Conservation (phyloP, 1,139 yeast species). For the Blastobotrys illinoisensis region DNA sequence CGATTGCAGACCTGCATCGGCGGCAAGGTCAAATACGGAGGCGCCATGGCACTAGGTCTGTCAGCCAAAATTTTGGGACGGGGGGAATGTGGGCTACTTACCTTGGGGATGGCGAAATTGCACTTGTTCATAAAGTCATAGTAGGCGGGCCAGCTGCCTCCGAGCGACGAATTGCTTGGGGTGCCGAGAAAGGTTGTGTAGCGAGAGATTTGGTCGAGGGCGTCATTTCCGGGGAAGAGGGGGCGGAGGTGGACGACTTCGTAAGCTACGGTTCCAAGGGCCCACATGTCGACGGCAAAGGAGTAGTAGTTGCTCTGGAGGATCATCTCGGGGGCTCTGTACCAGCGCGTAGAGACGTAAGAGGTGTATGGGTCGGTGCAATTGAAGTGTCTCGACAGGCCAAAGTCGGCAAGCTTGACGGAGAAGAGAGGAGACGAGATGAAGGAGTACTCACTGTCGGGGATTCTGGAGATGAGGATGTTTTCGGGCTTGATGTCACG, state of each 20-base stretch:
- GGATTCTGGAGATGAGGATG: conserved; percentile 50
- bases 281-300: conserved; percentile 87
- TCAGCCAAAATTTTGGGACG: neutral
- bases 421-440: conserved; percentile 26
- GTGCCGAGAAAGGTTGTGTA: conserved; percentile 62
- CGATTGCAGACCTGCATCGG: conserved; percentile 6
- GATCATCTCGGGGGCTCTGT: conserved; percentile 87
- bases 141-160: conserved; percentile 27
- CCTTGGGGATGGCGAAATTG: neutral
- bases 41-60: neutral
- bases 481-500: conserved; percentile 94
- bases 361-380: conserved; percentile 52
- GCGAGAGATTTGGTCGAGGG: conserved; percentile 68
- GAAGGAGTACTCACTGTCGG: neutral
- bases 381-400: conserved; percentile 65
- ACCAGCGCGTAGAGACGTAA: conserved; percentile 94
- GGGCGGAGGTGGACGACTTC: conserved; percentile 76
- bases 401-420: conserved; percentile 87
- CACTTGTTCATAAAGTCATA: conserved; percentile 6
- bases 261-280: conserved; percentile 80
- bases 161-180: conserved; percentile 23
- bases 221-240: conserved; percentile 76
- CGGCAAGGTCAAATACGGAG: neutral
- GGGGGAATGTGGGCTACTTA: neutral
- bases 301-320: conserved; percentile 63